Conservation (phyloP, 2,329 filamentous ascomycete species). For the Penicillium expansum region DNA sequence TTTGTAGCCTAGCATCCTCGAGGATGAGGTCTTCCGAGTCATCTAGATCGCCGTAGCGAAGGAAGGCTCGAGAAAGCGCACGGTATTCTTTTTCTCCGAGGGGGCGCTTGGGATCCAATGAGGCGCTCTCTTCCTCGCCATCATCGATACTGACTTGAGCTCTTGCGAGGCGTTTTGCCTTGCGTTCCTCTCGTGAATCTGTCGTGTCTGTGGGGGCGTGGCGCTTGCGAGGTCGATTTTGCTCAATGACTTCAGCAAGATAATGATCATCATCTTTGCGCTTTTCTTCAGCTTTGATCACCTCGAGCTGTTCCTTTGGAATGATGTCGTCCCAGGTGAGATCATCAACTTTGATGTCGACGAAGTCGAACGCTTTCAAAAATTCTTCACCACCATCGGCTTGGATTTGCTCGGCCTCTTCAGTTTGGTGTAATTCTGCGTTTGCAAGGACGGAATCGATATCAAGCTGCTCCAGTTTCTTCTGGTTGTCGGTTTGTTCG, state of each 20-base stretch:
- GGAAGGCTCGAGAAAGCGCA: slow-evolving; percentile 84
- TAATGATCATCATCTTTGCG: slow-evolving; percentile 79
- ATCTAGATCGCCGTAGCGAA: slow-evolving; percentile 85
- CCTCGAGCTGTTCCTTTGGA: slow-evolving; percentile 84
- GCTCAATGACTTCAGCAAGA: slow-evolving; percentile 75
- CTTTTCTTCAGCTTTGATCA: slow-evolving; percentile 85
- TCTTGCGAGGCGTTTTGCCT: slow-evolving; percentile 68
- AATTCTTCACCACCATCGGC: slow-evolving; percentile 97
- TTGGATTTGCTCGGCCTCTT: slow-evolving; percentile 89
- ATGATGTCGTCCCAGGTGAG: slow-evolving; percentile 99
- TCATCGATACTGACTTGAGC: slow-evolving; percentile 64
- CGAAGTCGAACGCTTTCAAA: slow-evolving; percentile 83
- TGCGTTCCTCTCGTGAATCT: slow-evolving; percentile 60
- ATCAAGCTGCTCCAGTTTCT: slow-evolving; percentile 93
- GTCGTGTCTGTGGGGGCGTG: slow-evolving; percentile 57
- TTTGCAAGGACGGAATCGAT: slow-evolving; percentile 97
- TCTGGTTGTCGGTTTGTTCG: slow-evolving; percentile 93
- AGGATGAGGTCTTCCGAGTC: slow-evolving; percentile 85
- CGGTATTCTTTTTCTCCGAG: slow-evolving; percentile 90
- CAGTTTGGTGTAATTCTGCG: slow-evolving; percentile 94
- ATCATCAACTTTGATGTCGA: slow-evolving; percentile 90
- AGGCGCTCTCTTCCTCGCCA: slow-evolving; percentile 64
- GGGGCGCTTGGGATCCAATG: slow-evolving; percentile 78
- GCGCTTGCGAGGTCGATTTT: slow-evolving; percentile 76
- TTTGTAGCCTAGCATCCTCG: slow-evolving; percentile 77